Conservation (phyloP, 164 flowering plant genomes). For the Amborella trichopoda region DNA sequence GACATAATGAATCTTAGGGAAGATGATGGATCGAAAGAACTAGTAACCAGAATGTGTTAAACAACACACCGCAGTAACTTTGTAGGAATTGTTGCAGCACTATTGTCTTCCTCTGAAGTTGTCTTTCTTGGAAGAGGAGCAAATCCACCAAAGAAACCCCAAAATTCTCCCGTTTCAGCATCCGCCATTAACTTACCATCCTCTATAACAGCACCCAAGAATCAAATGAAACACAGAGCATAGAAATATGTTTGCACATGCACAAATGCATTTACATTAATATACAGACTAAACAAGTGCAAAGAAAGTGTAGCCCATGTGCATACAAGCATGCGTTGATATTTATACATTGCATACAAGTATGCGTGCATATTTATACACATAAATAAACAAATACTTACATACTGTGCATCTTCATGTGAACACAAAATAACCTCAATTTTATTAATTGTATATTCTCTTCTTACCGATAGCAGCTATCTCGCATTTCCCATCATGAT, state of each 20-base stretch:
- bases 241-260: too few species aligned
- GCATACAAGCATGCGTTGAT: too few species aligned
- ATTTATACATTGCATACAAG: too few species aligned
- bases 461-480: slow-evolving; percentile 85
- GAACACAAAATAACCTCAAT: too few species aligned
- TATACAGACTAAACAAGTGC: too few species aligned
- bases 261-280: too few species aligned
- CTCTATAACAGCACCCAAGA: slow-evolving; percentile 29
- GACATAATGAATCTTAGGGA: too few species aligned
- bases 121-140: slow-evolving; percentile 95
- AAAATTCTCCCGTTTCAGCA: slow-evolving; percentile 95
- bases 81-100: slow-evolving; percentile 24
- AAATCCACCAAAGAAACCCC: slow-evolving; percentile 97
- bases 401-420: too few species aligned
- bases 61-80: slow-evolving; percentile 50
- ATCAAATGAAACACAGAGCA: too few species aligned
- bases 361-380: too few species aligned
- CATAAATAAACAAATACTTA: background rate
- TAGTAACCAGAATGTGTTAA: background rate
- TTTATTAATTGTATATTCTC: too few species aligned
- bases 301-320: too few species aligned
- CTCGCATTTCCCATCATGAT: slow-evolving; percentile 97
- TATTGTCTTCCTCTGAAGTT: slow-evolving; percentile 39
- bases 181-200: slow-evolving; percentile 99
- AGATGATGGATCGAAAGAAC: background rate